These are phyloP conservation scores for Talaromyces sp. DNA, from an alignment of 2,329 filamentous ascomycete genomes.

Conservation along the genomic window DNA sequence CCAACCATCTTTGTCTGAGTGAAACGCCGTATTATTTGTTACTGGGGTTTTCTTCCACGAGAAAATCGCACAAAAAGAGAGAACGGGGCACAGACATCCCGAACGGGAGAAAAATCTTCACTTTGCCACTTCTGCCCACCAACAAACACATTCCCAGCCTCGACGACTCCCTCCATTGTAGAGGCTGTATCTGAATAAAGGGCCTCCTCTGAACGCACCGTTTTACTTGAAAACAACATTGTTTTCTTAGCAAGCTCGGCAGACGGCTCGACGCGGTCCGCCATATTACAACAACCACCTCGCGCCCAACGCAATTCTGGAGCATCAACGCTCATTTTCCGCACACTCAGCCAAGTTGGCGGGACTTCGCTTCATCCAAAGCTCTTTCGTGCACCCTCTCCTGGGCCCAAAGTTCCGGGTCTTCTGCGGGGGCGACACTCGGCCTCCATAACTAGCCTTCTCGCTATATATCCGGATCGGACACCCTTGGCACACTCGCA, in stretches of 20 bases:
- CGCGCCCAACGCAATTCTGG: conserved; percentile 28
- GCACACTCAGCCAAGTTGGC: conserved; percentile 80
- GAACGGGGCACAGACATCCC: background rate
- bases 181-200: background rate
- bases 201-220: background rate
- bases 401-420: conserved; percentile 89
- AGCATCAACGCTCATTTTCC: conserved; percentile 32
- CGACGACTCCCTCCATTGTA: background rate
- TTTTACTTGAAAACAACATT: background rate
- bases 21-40: background rate
- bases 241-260: background rate
- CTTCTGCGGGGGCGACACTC: conserved; percentile 93
- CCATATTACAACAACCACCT: background rate
- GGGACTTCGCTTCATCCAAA: conserved; percentile 67
- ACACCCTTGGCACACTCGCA: conserved; percentile 28
- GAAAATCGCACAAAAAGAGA: background rate
- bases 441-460: conserved; percentile 83
- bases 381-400: conserved; percentile 79
- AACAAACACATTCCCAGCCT: background rate
- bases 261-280: background rate
- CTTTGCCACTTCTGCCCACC: background rate
- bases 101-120: background rate
- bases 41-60: background rate
- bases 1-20: background rate
- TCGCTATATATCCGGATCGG: conserved; percentile 10